Percentiles rank a stretch among this genome's conserved stretches.
These are phyloP conservation scores for Catharanthus roseus DNA, from an alignment of 257 asterid species.

Conservation along the genomic window DNA sequence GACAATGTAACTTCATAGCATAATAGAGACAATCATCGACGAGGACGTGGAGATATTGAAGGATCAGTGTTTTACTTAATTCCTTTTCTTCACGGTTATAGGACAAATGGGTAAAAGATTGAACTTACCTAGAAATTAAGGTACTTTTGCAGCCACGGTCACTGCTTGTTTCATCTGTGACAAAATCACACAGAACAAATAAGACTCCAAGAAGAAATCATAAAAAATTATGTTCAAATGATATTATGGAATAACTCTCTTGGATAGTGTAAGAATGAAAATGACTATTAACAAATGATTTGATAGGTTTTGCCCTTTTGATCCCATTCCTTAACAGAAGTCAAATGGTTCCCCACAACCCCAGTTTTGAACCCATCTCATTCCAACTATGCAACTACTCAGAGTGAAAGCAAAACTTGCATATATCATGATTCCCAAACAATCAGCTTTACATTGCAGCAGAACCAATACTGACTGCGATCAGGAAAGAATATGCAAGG, in stretches of 20 bases:
- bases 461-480: too few relatives aligned
- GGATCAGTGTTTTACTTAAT: not conserved
- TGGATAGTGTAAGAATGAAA: not conserved
- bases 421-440: not conserved
- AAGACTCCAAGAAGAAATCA: not conserved
- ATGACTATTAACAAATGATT: not conserved
- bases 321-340: not conserved
- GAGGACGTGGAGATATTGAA: not conserved
- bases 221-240: not conserved
- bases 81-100: not conserved
- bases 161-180: conserved; percentile 33
- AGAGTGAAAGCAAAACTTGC: not conserved
- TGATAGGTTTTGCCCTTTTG: not conserved
- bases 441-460: not conserved
- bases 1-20: not conserved
- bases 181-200: conserved; percentile 8
- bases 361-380: not conserved
- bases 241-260: not conserved
- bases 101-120: not conserved
- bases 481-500: conserved; percentile 4
- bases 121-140: conserved; percentile 49
- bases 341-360: not conserved
- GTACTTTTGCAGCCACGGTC: conserved; percentile 18
- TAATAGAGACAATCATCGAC: not conserved
- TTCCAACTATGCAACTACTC: not conserved